phyloP scores from a whole-genome alignment of 306 rosid species.

The Vigna trinervia region DNA sequence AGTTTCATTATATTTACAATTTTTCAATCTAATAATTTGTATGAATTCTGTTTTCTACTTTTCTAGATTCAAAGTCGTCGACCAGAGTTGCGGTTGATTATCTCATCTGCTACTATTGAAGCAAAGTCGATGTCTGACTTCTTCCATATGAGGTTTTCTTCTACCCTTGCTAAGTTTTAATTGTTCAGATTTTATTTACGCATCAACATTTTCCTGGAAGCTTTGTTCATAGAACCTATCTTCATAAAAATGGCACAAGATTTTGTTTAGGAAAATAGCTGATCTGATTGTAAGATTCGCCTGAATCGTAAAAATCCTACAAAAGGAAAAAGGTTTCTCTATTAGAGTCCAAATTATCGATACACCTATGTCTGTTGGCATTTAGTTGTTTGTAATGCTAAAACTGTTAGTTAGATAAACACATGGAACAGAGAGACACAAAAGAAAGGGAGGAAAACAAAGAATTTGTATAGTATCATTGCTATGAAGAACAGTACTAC shows the following conservation, averaged over 20 bases:
- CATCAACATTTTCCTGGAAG: constrained; percentile 5
- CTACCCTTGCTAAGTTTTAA: constrained; percentile 22
- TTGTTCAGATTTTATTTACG: constrained; percentile 14
- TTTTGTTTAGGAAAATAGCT: constrained; percentile 30
- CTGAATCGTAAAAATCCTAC: neutral
- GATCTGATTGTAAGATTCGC: constrained; percentile 24
- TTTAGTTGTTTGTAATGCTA: constrained; percentile 26
- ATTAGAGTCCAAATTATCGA: constrained; percentile 2
- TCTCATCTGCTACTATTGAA: constrained; percentile 95
- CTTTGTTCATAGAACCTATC: constrained; percentile 16
- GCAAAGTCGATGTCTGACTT: constrained; percentile 86
- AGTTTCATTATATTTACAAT: neutral
- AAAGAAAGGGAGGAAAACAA: too few relatives aligned
- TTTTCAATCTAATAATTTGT: neutral
- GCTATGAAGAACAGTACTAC: too few relatives aligned
- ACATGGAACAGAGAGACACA: too few relatives aligned
- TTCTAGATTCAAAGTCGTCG: constrained; percentile 85
- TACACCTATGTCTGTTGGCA: constrained; percentile 17
- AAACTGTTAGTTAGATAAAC: neutral
- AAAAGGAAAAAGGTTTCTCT: neutral
- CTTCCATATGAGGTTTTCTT: constrained; percentile 72
- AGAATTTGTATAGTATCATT: too few relatives aligned
- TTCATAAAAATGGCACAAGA: constrained; percentile 6
- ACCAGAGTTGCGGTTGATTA: constrained; percentile 82
- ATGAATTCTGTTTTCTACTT: constrained; percentile 39